Conservation (phyloP, 2,329 filamentous ascomycete genomes). For the Fusarium incarnatum region DNA sequence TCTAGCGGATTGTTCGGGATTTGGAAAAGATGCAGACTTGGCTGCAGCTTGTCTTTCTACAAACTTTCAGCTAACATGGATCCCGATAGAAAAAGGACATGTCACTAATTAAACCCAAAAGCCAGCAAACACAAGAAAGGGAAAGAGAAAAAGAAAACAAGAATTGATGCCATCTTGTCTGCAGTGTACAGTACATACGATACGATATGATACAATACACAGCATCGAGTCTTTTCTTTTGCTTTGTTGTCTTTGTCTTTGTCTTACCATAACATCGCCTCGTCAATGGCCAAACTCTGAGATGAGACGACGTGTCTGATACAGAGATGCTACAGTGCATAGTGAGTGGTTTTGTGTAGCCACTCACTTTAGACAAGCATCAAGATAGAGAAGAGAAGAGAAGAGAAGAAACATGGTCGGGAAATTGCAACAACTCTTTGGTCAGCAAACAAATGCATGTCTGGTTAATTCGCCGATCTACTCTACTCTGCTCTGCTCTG, state of each 20-base stretch:
- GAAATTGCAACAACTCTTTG: constrained; percentile 13
- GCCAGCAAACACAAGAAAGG: neutral
- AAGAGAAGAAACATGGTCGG: neutral
- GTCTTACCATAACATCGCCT: neutral
- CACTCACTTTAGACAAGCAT: neutral
- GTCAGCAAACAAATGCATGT: neutral
- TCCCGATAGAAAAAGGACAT: constrained; percentile 5
- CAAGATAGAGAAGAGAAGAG: neutral
- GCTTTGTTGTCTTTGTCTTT: neutral
- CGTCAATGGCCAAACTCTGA: neutral
- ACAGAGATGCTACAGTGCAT: neutral
- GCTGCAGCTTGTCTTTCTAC: constrained; percentile 7
- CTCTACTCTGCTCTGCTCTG: constrained; percentile 6
- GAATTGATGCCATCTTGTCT: neutral
- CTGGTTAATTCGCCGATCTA: constrained; percentile 15
- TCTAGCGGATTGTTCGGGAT: constrained; percentile 11
- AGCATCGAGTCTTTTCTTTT: constrained; percentile 1
- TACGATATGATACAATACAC: neutral
- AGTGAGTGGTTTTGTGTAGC: constrained; percentile 15
- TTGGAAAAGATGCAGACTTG: constrained; percentile 18
- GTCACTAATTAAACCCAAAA: constrained; percentile 1
- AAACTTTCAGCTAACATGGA: constrained; percentile 7
- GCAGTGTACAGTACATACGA: neutral
- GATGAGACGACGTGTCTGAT: neutral
- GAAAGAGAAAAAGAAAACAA: neutral